Conservation (phyloP, 805 yeast species). For the Blastobotrys mokoenaii region DNA sequence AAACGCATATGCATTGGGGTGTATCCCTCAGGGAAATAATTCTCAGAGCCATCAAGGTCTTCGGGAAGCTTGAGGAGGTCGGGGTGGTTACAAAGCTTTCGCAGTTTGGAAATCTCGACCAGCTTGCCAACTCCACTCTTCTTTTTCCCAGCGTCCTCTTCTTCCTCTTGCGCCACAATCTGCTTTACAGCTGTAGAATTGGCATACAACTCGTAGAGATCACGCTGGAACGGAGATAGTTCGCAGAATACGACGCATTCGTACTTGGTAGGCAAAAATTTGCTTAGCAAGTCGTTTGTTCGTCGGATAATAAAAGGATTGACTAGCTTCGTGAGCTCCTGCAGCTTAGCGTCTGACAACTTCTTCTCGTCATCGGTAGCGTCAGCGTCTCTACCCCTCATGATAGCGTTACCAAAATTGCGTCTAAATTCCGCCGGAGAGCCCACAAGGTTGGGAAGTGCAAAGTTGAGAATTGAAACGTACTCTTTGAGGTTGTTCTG, state of each 20-base stretch:
- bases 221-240: slow-evolving; percentile 66
- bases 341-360: slow-evolving; percentile 59
- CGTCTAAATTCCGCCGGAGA: slow-evolving; percentile 74
- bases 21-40: slow-evolving; percentile 64
- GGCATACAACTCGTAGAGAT: slow-evolving; percentile 63
- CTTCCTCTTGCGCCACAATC: slow-evolving; percentile 35
- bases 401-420: slow-evolving; percentile 71
- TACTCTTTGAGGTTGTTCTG: slow-evolving; percentile 93
- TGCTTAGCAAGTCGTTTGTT: slow-evolving; percentile 88
- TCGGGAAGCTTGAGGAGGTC: slow-evolving; percentile 67
- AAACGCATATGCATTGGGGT: slow-evolving; percentile 34
- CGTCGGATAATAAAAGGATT: slow-evolving; percentile 88
- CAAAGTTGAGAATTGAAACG: slow-evolving; percentile 80
- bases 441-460: slow-evolving; percentile 91
- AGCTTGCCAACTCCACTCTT: slow-evolving; percentile 66
- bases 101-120: slow-evolving; percentile 79
- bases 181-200: slow-evolving; percentile 70
- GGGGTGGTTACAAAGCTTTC: slow-evolving; percentile 92
- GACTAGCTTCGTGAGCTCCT: slow-evolving; percentile 65
- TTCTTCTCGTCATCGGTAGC: slow-evolving; percentile 73
- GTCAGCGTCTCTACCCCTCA: slow-evolving; percentile 81
- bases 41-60: slow-evolving; percentile 65
- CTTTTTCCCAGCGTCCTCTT: not conserved
- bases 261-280: slow-evolving; percentile 89
- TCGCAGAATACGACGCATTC: slow-evolving; percentile 95